These are phyloP conservation scores for Bauhinia variegata DNA, from an alignment of 306 rosid species.

Conservation along the genomic window DNA sequence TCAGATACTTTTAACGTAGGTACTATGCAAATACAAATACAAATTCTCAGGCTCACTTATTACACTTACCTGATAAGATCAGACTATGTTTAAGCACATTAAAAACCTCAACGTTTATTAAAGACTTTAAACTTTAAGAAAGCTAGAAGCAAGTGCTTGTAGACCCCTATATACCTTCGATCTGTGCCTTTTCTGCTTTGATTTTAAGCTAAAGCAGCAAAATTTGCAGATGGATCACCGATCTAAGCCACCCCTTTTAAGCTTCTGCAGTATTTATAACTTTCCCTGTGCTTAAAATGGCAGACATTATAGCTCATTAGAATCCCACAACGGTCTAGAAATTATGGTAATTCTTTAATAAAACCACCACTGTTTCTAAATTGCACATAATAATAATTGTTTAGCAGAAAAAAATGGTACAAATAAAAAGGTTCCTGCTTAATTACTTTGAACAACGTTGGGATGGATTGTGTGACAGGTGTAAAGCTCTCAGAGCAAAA, in stretches of 20 bases:
- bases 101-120: constrained; percentile 31
- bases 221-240: constrained; percentile 34
- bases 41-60: constrained; percentile 39
- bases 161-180: constrained; percentile 36
- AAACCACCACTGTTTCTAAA: constrained; percentile 28
- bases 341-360: constrained; percentile 19
- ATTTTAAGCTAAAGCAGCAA: constrained; percentile 43
- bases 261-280: constrained; percentile 45
- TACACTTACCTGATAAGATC: constrained; percentile 45
- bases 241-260: constrained; percentile 40
- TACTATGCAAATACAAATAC: too few species aligned
- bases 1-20: constrained; percentile 35
- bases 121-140: constrained; percentile 35
- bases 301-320: constrained; percentile 35
- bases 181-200: constrained; percentile 46
- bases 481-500: constrained; percentile 50
- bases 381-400: constrained; percentile 17
- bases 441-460: constrained; percentile 56
- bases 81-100: constrained; percentile 35
- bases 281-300: constrained; percentile 46
- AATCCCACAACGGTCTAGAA: constrained; percentile 20
- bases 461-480: constrained; percentile 59
- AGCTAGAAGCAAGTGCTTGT: constrained; percentile 19
- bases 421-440: constrained; percentile 9
- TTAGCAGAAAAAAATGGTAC: constrained; percentile 15